Conservation (phyloP, 257 asterid species). For the Orobanche coerulescens region DNA sequence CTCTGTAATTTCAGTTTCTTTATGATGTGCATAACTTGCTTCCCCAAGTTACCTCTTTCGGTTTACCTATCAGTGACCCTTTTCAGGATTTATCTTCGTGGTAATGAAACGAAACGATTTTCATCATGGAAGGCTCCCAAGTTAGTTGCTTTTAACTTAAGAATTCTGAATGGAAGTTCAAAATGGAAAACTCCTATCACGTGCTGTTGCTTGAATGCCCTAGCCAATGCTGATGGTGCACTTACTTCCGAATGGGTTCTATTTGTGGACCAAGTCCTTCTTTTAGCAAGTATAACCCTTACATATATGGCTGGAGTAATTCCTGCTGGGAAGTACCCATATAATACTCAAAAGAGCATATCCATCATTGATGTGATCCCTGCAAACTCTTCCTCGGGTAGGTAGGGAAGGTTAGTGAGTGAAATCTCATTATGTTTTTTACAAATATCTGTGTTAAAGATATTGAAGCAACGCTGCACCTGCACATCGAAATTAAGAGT, state of each 20-base stretch:
- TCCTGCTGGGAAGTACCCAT: conserved; percentile 37
- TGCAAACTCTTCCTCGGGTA: conserved; percentile 60
- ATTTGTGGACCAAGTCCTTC: conserved; percentile 63
- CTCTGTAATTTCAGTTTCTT: conserved; percentile 15
- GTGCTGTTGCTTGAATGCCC: conserved; percentile 48
- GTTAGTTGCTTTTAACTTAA: conserved; percentile 24
- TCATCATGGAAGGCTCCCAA: conserved; percentile 29
- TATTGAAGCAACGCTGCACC: not conserved
- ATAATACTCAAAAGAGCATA: conserved; percentile 26
- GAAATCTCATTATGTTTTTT: conserved; percentile 26
- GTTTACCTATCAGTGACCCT: not conserved
- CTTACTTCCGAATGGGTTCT: conserved; percentile 53
- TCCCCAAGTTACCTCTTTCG: not conserved
- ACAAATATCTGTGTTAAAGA: conserved; percentile 20
- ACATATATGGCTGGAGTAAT: conserved; percentile 70
- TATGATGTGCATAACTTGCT: not conserved
- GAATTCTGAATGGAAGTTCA: conserved; percentile 22
- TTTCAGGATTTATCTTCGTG: conserved; percentile 34
- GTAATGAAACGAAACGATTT: conserved; percentile 21
- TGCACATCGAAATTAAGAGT: conserved; percentile 1
- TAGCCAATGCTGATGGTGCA: conserved; percentile 44
- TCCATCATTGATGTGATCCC: conserved; percentile 34
- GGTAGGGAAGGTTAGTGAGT: conserved; percentile 78
- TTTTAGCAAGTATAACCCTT: conserved; percentile 59
- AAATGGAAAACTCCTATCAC: conserved; percentile 26